Evolutionary conservation across 1,284 basidiomycete species (phyloP).

Genomic region (Pseudozyma thailandica): DNA sequence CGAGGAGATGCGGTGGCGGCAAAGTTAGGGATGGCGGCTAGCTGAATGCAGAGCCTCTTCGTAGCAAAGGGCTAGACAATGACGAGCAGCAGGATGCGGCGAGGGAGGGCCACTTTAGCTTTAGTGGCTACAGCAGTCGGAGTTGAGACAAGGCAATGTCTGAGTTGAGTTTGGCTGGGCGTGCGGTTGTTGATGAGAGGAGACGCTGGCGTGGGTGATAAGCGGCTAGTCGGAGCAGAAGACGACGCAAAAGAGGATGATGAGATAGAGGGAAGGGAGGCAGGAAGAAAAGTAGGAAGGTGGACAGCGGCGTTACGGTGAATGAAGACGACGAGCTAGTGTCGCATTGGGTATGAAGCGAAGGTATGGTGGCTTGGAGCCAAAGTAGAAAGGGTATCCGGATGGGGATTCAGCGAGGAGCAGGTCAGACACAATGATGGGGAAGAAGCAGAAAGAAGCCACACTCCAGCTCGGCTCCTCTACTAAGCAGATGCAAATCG

Average conservation of each 20-base stretch:
- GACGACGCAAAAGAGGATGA: too few species aligned
- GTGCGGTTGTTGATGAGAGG: too few species aligned
- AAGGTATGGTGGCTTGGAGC: not conserved
- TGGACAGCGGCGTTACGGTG: slow-evolving; percentile 1
- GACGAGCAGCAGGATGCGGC: not conserved
- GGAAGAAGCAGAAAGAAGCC: too few species aligned
- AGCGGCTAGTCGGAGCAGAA: not conserved
- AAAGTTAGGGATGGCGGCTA: slow-evolving; percentile 1
- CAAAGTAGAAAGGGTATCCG: slow-evolving; percentile 3
- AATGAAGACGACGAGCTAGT: slow-evolving; percentile 1
- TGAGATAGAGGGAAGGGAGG: too few species aligned
- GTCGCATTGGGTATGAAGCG: slow-evolving; percentile 1
- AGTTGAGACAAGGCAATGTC: slow-evolving; percentile 9
- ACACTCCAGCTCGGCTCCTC: too few species aligned
- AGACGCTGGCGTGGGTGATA: not conserved
- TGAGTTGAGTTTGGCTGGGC: slow-evolving; percentile 9
- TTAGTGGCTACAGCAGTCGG: not conserved
- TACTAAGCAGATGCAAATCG: too few species aligned
- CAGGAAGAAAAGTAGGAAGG: not conserved
- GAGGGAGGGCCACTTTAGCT: not conserved
- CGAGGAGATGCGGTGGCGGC: too few species aligned
- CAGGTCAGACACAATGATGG: too few species aligned
- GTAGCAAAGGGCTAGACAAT: too few species aligned
- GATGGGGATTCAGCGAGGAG: slow-evolving; percentile 4
- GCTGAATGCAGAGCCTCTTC: not conserved